A percentile compares a stretch with the other conserved stretches of the same genome.
Evolutionary conservation across 148 eudicot species (phyloP).

Genomic region (Simmondsia chinensis): DNA sequence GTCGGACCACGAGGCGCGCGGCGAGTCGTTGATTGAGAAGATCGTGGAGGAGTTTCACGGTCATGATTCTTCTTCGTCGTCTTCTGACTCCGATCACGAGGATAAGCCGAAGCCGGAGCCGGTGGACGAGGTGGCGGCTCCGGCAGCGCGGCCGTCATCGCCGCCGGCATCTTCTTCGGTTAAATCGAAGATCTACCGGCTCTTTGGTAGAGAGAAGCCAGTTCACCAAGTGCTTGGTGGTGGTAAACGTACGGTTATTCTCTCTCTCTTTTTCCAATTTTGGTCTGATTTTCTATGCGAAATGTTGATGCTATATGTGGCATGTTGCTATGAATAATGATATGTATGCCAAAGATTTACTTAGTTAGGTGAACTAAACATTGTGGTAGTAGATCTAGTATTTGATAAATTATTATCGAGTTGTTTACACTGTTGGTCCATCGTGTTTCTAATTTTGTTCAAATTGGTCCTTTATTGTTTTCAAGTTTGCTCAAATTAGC

Average conservation of each 20-base stretch:
- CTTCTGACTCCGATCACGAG: constrained; percentile 31
- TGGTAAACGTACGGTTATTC: constrained; percentile 51
- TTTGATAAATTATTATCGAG: too few species aligned
- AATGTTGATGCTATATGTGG: too few species aligned
- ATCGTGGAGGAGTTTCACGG: constrained; percentile 47
- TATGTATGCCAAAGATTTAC: too few species aligned
- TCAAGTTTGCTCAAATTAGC: too few species aligned
- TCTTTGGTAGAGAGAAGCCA: constrained; percentile 68
- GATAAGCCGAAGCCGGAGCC: constrained; percentile 19
- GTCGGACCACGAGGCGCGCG: constrained; percentile 11
- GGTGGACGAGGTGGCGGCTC: too few species aligned
- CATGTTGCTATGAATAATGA: too few species aligned
- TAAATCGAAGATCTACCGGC: constrained; percentile 34
- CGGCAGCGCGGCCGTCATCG: too few species aligned
- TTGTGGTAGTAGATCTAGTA: too few species aligned
- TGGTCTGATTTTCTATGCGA: too few species aligned
- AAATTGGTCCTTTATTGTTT: not conserved
- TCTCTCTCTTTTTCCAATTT: not conserved
- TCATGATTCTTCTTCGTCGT: constrained; percentile 33
- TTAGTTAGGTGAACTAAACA: too few species aligned
- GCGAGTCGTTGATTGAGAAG: constrained; percentile 55
- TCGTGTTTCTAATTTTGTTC: not conserved
- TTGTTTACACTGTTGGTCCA: not conserved
- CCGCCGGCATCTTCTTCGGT: constrained; percentile 22
- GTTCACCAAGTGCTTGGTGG: constrained; percentile 76